Evolutionary conservation across 805 yeast genomes (phyloP).

Genomic region (Zygosaccharomyces siamensis): DNA sequence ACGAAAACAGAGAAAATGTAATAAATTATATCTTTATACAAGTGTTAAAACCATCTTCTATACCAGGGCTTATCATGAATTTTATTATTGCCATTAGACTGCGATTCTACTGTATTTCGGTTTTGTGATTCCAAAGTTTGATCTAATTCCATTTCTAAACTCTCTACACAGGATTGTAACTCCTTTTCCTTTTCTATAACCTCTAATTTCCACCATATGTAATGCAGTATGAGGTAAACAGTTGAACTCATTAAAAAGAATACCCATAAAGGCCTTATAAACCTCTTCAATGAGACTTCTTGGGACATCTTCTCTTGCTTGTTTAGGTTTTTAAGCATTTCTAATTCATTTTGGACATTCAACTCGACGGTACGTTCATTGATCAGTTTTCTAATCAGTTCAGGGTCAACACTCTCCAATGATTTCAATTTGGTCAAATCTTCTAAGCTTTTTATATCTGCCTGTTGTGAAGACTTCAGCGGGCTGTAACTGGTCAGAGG

Average conservation of each 20-base stretch:
- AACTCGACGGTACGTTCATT: constrained; percentile 31
- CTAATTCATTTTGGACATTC: constrained; percentile 28
- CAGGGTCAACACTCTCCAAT: constrained; percentile 34
- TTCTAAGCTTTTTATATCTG: constrained; percentile 26
- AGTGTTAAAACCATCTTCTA: constrained; percentile 15
- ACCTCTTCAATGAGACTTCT: constrained; percentile 22
- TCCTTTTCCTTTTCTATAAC: constrained; percentile 27
- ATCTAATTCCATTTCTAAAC: constrained; percentile 22
- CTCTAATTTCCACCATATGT: constrained; percentile 31
- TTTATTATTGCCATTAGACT: not conserved
- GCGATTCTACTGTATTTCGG: not conserved
- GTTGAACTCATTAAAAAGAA: constrained; percentile 32
- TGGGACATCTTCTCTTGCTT: constrained; percentile 17
- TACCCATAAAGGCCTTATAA: constrained; percentile 31
- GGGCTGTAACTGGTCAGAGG: not conserved
- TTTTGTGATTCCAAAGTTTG: constrained; percentile 4
- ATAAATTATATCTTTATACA: not conserved
- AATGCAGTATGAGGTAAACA: constrained; percentile 27
- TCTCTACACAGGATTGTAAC: constrained; percentile 15
- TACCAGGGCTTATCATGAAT: constrained; percentile 16
- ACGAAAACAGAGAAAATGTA: not conserved
- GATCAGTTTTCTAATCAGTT: constrained; percentile 27
- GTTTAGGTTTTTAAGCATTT: constrained; percentile 23
- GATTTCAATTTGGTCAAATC: constrained; percentile 31
- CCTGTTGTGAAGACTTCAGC: constrained; percentile 1